Base-by-base conservation (phyloP, 306 rosid genomes). In the Inga oerstediana region DNA sequence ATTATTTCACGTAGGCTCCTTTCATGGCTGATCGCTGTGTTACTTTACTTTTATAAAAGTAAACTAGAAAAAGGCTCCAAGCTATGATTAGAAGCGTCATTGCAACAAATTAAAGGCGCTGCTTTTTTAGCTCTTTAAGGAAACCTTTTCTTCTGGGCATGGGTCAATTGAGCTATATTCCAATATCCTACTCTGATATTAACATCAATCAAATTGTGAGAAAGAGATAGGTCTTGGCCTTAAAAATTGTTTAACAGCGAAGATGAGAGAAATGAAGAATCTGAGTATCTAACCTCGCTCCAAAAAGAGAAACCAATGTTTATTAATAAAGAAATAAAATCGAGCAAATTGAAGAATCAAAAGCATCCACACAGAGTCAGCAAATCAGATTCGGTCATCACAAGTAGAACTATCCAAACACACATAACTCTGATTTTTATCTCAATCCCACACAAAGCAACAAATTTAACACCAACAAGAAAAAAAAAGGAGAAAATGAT, bases 31-130 rank as follows among this genome's bases (percentile, higher is more conserved):
- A 22, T 49, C 54, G 15, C n/a, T 68, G 49, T 68, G 2, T 30
- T 5, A 19, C 3, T 17, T 68, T 11, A 20, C 12, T 24, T 67
- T 19, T 37, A 19, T 3, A 19, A 37, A 68, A 62, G 68, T 11
- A 62, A 62, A 62, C 68, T 62, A 27, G 74, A 68, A 51, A 76
- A 84, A 4, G 87, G 70, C 81, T 61, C 12, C 56, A 68, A 68
- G 83, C 79, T 54, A 83, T 32, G 43, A 93, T 87, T 32, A 88
- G 67, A 75, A 78, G 61, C 86, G 88, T 89, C 91, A 89, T 91
- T 91, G 93, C 84, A 76, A 82, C 81, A 39, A 83, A 89, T 85
- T 87, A 82, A 83, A 75, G 30, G 9, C 16, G 7, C 5, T 22
- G 24, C 56, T 20, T 68, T 67, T 61, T 80, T 80, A 52, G 61